Base-by-base conservation (phyloP, 805 yeast species). In the Starmerella sirachaensis region DNA sequence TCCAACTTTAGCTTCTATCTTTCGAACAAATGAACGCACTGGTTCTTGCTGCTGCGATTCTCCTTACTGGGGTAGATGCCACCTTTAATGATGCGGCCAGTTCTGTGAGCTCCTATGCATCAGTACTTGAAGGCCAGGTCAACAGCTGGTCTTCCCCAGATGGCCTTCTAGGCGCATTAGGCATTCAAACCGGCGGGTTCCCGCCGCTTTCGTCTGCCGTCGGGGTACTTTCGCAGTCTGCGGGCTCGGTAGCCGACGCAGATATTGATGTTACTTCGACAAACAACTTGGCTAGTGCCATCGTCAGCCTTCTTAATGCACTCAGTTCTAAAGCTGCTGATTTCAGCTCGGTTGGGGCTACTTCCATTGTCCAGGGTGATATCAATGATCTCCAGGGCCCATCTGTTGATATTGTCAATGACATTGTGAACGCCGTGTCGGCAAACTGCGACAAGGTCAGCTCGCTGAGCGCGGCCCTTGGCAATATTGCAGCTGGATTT, bases 131-230 rank as follows among this genome's bases (percentile, higher is more conserved):
- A 3, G 21, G 37, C 22, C 37, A 28, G 21, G 48, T 47, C 35
- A 17, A 19, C 22, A 40, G 29, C 25, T 47, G 45, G 46, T 20
- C 30, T 36, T 31, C 43, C 11, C 37, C 38, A 20, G 29, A 22
- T 23, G 57, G 57, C 14, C 40, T 52, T 13, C 11, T 9, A 12
- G 53, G 46, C 20, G 56, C 56, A 19, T 50, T 52, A n/a, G 37
- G 35, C 18, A 51, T 52, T 41, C 56, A 52, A 43, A 21, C 27
- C 19, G 26, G 33, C n/a, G n/a, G n/a, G n/a, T 40, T 38, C 31
- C 39, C 36, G 17, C 30, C 41, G 9, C 38, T 47, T 18, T 32
- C 43, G 14, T 4, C 29, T n/a, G 41, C 49, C n/a, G 45, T 45
- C 12, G 37, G 4, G 12, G 25, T 40, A 14, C 46, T 46, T 14